Evolutionary conservation across 345 rosid genomes (phyloP), one percentile per base, ranked within the genome.

Genomic region (Anacardium occidentale): DNA sequence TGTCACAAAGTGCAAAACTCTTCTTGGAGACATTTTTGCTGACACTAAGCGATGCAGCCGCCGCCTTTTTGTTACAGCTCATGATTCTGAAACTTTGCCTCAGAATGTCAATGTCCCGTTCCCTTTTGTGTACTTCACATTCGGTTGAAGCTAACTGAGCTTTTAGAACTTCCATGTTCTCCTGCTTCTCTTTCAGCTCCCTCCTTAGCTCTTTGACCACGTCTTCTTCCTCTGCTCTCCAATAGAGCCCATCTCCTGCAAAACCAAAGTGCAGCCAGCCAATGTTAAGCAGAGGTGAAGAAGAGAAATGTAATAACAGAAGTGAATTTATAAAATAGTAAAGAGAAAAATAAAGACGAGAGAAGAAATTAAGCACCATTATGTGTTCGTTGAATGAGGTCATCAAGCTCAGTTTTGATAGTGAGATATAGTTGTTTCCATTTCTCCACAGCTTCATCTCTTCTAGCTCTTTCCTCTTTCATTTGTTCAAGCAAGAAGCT

Each of bases 381-480:
- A 29, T 82, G 85, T 74, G 96, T 81, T 64, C 74, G 85, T 68
- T 86, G 91, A 54, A 92, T 85, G 74, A 92, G 92, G 70, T 90
- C 83, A 74, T 92, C 96, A 75, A 92, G 94, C 92, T 92, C 96
- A 24, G 71, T 77, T 83, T 87, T 92, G 78, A 92, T 90, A 75
- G 96, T 85, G 52, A 88, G 91, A 57, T 92, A 92, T 40, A 92
- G 90, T n/a, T 79, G 88, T 82, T 92, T 92, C 97, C 97, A 92
- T 64, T 83, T 88, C 75, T 88, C 92, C 54, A 84, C 92, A 20
- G 93, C 89, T 58, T 88, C 91, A 70, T 92, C 96, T 47, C 92
- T 69, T 72, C 84, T 64, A 0, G 86, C 83, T 68, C 91, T 90
- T 79, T 92, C 97, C 80, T 86, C 76, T 74, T 78, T 79, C 89